Evolutionary conservation across 441 rosid species (phyloP), one percentile per base, ranked within the genome.

Genomic region (Heliophila coronopifolia): DNA sequence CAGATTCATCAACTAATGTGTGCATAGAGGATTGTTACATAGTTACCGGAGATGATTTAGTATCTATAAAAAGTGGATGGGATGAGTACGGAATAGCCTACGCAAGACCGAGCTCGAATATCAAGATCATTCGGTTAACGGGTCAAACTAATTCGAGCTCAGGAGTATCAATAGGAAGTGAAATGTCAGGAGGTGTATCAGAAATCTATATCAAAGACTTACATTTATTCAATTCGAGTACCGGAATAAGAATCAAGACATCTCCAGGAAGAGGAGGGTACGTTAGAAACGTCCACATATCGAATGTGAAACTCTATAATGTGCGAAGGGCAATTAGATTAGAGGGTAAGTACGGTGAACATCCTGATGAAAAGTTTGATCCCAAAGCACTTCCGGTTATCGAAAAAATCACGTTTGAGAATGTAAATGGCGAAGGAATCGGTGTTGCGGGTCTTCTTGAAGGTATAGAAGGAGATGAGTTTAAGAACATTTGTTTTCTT

Each of bases 101-200:
- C 54, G 94, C 57, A 19, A 80, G 74, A 41, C 98, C 98, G 9
- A 74, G 94, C 56, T 77, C 73, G 32, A 83, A 85, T 58, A 85
- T 92, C 48, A 64, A 59, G 49, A 92, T 92, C 61, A 80, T 26
- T 18, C 53, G 85, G 60, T 74, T 87, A 36, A 54, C 66, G 2
- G 96, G 98, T 53, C 79, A 77, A 68, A 84, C 86, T 48, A 77
- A 42, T 45, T 49, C 68, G 6, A 77, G 85, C 67, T 73, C 98
- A 18, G 96, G 98, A 28, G 72, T 92, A 9, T 84, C 95, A 2
- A 83, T 92, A 1, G 98, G 98, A 47, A 92, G 98, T 18, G 96
- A 92, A 70, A 90, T 86, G 98, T 91, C 98, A 18, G 95, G 98
- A 23, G 98, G 96, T 14, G 85, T 90, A 30, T 86, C 94, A 0